Conservation (phyloP, 768 basidiomycete genomes). For the Hypsizygus marmoreus region DNA sequence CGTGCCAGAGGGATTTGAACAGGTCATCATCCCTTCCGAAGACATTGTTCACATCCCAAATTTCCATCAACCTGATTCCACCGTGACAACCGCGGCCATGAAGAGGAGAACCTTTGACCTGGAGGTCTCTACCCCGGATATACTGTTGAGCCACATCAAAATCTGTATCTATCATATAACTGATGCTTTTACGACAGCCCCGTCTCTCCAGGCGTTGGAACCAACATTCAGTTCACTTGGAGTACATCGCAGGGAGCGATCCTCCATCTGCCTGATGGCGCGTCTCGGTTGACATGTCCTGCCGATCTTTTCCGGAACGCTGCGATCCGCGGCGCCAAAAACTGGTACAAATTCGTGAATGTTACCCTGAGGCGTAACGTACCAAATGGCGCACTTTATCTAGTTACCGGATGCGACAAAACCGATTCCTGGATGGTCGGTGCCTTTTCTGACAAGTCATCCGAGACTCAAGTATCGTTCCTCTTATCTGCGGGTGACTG, state of each 20-base stretch:
- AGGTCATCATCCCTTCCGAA: slow-evolving; percentile 9
- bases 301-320: slow-evolving; percentile 13
- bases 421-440: slow-evolving; percentile 17
- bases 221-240: slow-evolving; percentile 13
- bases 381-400: slow-evolving; percentile 20
- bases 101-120: slow-evolving; percentile 6
- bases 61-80: slow-evolving; percentile 7
- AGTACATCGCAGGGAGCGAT: slow-evolving; percentile 14
- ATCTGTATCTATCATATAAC: background rate
- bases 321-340: slow-evolving; percentile 6
- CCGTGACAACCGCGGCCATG: slow-evolving; percentile 9
- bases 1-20: slow-evolving; percentile 17
- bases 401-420: slow-evolving; percentile 23
- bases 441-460: slow-evolving; percentile 12
- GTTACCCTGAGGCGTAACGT: slow-evolving; percentile 11
- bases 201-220: slow-evolving; percentile 6
- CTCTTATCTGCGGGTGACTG: slow-evolving; percentile 5
- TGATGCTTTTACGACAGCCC: background rate
- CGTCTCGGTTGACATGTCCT: slow-evolving; percentile 12
- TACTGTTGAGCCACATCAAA: slow-evolving; percentile 5
- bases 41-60: slow-evolving; percentile 15
- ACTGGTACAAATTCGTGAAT: slow-evolving; percentile 18
- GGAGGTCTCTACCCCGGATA: slow-evolving; percentile 9
- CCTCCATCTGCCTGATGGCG: slow-evolving; percentile 15
- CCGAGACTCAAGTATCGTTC: slow-evolving; percentile 7